Base-by-base conservation (phyloP, 2,329 filamentous ascomycete genomes). In the Lachnellula hyalina region DNA sequence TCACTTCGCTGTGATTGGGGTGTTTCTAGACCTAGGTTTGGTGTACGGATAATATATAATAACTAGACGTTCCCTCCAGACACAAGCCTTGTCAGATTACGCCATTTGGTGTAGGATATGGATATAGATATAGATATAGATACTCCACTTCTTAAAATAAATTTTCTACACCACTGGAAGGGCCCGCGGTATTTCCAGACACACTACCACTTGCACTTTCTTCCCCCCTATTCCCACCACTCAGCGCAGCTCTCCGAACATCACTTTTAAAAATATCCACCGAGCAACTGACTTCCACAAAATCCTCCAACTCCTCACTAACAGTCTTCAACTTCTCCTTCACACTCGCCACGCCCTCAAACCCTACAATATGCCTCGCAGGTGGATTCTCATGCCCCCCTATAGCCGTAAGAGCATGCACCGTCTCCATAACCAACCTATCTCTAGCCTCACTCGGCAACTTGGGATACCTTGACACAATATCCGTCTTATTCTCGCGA, bases 251-350 rank as follows among this genome's bases (percentile, higher is more conserved):
- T 41, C 54, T 54, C 4, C 65, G 58, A 28, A 68, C 61, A 56
- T 67, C 65, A 51, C 65, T 69, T 44, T 65, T 64, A 36, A 67
- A 67, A 14, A 68, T 67, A 61, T 69, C 67, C 5, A 68, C 67
- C 1, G 66, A 64, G 53, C 65, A 79, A 66, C 91, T 96, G 25
- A 91, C 87, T 65, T 96, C 90, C 28, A 96, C 87, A 71, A 97
- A 97, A 63, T 97, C 94, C 71, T 97, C 94, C 54, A 97, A 75
- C 74, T 97, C 94, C 70, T 97, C 92, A 60, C 90, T 96, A 2
- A 96, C 90, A 2, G 91, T 96, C 75, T 95, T 96, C 53, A 99
- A 75, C 74, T 97, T 97, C 73, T 97, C 94, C 70, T 93, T 95
- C 40, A 97, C 93, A 41, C 89, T 89, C 5, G 84, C 80, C 12